Evolutionary conservation across 805 yeast species (phyloP).

Genomic region (Wickerhamomyces sydowiorum): DNA sequence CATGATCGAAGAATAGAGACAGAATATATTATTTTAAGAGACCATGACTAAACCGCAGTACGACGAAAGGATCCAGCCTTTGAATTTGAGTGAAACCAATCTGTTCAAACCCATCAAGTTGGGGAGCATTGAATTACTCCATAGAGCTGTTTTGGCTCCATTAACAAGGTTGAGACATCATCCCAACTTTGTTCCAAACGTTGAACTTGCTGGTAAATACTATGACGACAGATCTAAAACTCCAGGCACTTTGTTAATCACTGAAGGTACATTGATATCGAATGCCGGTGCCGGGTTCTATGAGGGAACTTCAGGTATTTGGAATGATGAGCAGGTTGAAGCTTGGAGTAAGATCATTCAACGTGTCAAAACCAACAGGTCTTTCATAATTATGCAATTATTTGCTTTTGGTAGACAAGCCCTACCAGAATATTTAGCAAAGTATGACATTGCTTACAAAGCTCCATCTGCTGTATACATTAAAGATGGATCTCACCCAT

Average conservation of each 20-base stretch:
- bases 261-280: conserved; percentile 49
- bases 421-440: conserved; percentile 23
- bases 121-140: conserved; percentile 25
- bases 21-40: no score
- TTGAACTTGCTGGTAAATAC: conserved; percentile 41
- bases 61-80: neutral
- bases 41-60: neutral
- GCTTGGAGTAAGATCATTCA: conserved; percentile 44
- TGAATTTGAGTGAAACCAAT: conserved; percentile 10
- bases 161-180: conserved; percentile 38
- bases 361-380: conserved; percentile 41
- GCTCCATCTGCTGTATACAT: conserved; percentile 29
- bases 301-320: conserved; percentile 39
- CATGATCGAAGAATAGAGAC: no score
- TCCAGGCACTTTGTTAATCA: conserved; percentile 53
- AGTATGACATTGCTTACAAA: conserved; percentile 28
- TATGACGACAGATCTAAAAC: conserved; percentile 47
- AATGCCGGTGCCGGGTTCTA: conserved; percentile 31
- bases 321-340: conserved; percentile 36
- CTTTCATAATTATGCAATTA: conserved; percentile 39
- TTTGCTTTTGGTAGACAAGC: conserved; percentile 40
- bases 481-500: conserved; percentile 9
- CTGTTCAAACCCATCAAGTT: conserved; percentile 34
- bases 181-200: conserved; percentile 27
- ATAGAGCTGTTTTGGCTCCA: conserved; percentile 42